A percentile compares a stretch with the other conserved stretches of the same genome.
Evolutionary conservation across 148 eudicot species (phyloP).

Genomic region (Salicornia ramosissima): DNA sequence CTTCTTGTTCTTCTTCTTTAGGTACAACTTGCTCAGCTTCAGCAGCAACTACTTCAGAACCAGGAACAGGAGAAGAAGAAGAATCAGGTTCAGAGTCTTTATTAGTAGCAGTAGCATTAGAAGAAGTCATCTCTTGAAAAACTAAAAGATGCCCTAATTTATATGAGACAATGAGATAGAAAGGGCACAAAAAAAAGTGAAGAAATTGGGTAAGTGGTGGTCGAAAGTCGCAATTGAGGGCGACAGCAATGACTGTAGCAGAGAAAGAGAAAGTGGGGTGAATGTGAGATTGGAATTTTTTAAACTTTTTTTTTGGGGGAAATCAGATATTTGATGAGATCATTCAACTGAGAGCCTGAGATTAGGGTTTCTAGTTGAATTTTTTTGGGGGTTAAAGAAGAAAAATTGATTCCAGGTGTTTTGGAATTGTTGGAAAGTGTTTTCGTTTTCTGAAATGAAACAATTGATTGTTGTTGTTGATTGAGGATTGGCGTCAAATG

Average conservation of each 20-base stretch:
- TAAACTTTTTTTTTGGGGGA: neutral
- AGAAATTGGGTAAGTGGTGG: constrained; percentile 31
- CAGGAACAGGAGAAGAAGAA: constrained; percentile 9
- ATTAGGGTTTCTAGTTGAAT: constrained; percentile 17
- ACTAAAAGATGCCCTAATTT: constrained; percentile 56
- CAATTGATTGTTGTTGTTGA: too few species aligned
- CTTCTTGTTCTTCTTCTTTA: constrained; percentile 22
- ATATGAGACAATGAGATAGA: constrained; percentile 17
- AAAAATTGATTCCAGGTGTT: neutral
- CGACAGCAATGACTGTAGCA: constrained; percentile 67
- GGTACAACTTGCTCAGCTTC: constrained; percentile 5
- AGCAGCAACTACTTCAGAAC: constrained; percentile 13
- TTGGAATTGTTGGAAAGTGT: too few species aligned
- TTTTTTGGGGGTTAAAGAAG: neutral
- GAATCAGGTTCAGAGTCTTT: constrained; percentile 30
- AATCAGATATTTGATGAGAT: neutral
- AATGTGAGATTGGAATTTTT: constrained; percentile 15
- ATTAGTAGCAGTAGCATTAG: constrained; percentile 15
- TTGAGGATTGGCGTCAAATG: too few species aligned
- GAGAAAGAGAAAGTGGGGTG: constrained; percentile 40
- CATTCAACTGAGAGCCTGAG: neutral
- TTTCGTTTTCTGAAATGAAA: neutral
- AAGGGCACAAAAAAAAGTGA: constrained; percentile 20
- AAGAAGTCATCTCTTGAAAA: constrained; percentile 48
- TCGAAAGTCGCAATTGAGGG: constrained; percentile 83